A percentile compares a stretch with the other conserved stretches of the same genome.
Conservation (phyloP, 2,329 filamentous ascomycete species). For the Amauroascus verrucosus region DNA sequence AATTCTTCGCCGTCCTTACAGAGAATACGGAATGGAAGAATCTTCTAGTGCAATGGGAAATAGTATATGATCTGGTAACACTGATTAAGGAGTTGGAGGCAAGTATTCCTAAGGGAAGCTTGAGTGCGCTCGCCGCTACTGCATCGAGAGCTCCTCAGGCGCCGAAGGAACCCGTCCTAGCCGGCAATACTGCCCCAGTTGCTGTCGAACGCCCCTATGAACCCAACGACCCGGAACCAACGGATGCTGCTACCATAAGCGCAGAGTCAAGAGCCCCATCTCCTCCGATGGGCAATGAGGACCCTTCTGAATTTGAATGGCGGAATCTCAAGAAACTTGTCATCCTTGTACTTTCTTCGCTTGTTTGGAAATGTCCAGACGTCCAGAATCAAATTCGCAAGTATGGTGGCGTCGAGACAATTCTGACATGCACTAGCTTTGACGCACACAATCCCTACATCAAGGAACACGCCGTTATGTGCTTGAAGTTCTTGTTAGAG, state of each 20-base stretch:
- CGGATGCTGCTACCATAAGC: slow-evolving; percentile 30
- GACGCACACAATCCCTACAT: slow-evolving; percentile 93
- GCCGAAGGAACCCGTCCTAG: slow-evolving; percentile 20
- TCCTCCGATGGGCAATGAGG: slow-evolving; percentile 45
- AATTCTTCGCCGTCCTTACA: slow-evolving; percentile 82
- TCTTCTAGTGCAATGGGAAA: slow-evolving; percentile 84
- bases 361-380: slow-evolving; percentile 74
- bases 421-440: slow-evolving; percentile 81
- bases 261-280: slow-evolving; percentile 38
- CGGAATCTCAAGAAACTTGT: slow-evolving; percentile 87
- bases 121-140: slow-evolving; percentile 34
- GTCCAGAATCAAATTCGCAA: slow-evolving; percentile 83
- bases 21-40: slow-evolving; percentile 75
- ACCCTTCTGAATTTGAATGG: slow-evolving; percentile 58
- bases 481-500: slow-evolving; percentile 61
- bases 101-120: slow-evolving; percentile 72
- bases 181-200: slow-evolving; percentile 30
- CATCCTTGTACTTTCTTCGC: slow-evolving; percentile 75
- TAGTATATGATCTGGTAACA: slow-evolving; percentile 77
- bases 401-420: slow-evolving; percentile 73
- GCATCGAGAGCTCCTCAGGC: slow-evolving; percentile 26
- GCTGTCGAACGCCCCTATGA: slow-evolving; percentile 59
- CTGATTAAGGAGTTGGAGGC: slow-evolving; percentile 78
- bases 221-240: slow-evolving; percentile 30
- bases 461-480: slow-evolving; percentile 80